Evolutionary conservation across 2,329 filamentous ascomycete species (phyloP).

Genomic region (Epichloe brachyelytri): DNA sequence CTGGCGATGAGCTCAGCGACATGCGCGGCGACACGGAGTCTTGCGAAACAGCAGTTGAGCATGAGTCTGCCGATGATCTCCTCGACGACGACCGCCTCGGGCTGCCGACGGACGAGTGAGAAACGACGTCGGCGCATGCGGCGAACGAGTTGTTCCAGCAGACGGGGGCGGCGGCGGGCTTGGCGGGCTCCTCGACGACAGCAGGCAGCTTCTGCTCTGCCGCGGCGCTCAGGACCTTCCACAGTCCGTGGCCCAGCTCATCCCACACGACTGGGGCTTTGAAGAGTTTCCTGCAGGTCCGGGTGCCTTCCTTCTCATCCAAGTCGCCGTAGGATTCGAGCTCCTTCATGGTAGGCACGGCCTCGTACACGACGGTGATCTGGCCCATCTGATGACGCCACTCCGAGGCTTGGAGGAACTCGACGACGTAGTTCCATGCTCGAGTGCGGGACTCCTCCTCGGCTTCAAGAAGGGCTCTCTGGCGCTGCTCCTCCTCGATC

Average conservation of each 20-base stretch:
- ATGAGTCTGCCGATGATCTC: slow-evolving; percentile 5
- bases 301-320: slow-evolving; percentile 22
- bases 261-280: slow-evolving; percentile 27
- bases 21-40: slow-evolving; percentile 4
- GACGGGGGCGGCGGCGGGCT: not conserved
- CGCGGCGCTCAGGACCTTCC: slow-evolving; percentile 14
- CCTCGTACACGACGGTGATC: slow-evolving; percentile 21
- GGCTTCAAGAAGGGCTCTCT: slow-evolving; percentile 16
- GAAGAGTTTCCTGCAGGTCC: slow-evolving; percentile 23
- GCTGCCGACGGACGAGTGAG: not conserved
- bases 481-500: slow-evolving; percentile 9
- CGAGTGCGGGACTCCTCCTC: slow-evolving; percentile 18
- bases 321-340: slow-evolving; percentile 20
- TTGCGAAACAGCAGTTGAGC: not conserved
- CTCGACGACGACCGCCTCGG: slow-evolving; percentile 4
- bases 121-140: not conserved
- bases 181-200: not conserved
- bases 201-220: slow-evolving; percentile 8
- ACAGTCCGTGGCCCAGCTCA: slow-evolving; percentile 22
- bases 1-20: slow-evolving; percentile 7
- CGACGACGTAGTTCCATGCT: slow-evolving; percentile 20
- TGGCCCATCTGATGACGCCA: slow-evolving; percentile 20
- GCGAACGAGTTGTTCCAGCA: not conserved
- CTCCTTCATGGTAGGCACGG: slow-evolving; percentile 21
- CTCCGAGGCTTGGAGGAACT: slow-evolving; percentile 16